A percentile compares a stretch with the other conserved stretches of the same genome.
Conservation (phyloP, 163 green algal genomes). For the Chloromonas sp. region DNA sequence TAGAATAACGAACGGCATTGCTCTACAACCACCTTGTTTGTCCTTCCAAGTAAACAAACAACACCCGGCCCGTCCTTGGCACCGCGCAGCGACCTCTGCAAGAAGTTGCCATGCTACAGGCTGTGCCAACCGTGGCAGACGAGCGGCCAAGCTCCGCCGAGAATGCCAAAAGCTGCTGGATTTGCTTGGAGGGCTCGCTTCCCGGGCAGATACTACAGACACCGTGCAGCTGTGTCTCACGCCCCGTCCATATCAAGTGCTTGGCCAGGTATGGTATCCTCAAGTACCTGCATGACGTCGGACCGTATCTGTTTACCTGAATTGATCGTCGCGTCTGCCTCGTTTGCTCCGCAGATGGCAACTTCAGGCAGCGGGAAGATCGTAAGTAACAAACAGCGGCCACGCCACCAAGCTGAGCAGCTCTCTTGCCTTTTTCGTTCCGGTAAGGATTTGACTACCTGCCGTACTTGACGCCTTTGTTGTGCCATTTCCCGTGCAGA, state of each 20-base stretch:
- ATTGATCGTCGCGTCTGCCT: not conserved
- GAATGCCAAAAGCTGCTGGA: not conserved
- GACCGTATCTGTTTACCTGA: not conserved
- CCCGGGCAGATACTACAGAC: not conserved
- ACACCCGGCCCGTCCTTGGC: no score
- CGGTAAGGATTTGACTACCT: no score
- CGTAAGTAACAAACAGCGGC: not conserved
- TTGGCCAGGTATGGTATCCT: not conserved
- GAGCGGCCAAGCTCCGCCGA: not conserved
- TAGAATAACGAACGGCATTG: no score
- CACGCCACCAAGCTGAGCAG: no score
- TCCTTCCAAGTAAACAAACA: no score
- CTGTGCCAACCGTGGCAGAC: no score
- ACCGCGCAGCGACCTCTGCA: no score
- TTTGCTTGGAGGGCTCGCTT: not conserved
- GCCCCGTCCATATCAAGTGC: not conserved
- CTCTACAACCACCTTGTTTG: no score
- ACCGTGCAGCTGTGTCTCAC: not conserved
- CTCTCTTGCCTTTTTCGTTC: no score
- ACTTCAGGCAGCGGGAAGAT: constrained; percentile 1
- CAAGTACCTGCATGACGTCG: not conserved
- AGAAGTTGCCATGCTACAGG: no score
- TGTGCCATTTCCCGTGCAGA: not conserved
- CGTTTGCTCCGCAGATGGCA: constrained; percentile 1
- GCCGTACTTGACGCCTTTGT: no score